Base-by-base conservation (phyloP, 139 green algal genomes). In the Chlamydomonas incerta region DNA sequence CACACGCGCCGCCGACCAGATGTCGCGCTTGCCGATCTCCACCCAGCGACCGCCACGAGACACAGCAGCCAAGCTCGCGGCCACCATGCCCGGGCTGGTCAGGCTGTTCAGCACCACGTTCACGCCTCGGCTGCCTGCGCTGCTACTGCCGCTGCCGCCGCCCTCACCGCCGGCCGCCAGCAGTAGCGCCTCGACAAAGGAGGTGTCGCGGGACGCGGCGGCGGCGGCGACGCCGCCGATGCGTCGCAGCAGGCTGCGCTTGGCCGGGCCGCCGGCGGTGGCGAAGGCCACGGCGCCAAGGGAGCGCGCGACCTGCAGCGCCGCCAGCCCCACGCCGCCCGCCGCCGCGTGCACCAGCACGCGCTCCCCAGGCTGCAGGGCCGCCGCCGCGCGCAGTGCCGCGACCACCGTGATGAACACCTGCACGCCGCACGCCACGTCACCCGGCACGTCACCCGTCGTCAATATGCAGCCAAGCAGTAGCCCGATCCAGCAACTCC, bases 21-120 rank as follows among this genome's bases (percentile, higher is more conserved):
- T 96, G 92, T 97, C 96, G 47, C 96, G 88, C 93, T 98, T 98
- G 85, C 91, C 94, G 83, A 98, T 98, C 88, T 98, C 96, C 55
- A 96, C 92, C 77, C 97, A 89, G 0, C 83, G 47, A 0, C 93
- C 96, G 62, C 93, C 94, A 9, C 20, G 34, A 57, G 46, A 72
- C 46, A 98, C 74, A 8, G 75, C 50, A 33, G 94, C 89, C 69
- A 98, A 73, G 17, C 91, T 95, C n/a, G 88, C 95, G 23, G 91
- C 90, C 66, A 98, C 95, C 93, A 98, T 96, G 82, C 95, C 96
- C 13, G 94, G 91, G n/a, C 90, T 95, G n/a, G 96, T 98, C 74
- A 98, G 90, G 28, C 91, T 95, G 91, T 98, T 98, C n/a, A 98
- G 89, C 60, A 95, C 87, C 33, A 92, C 91, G 65, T 93, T 69